Percentiles rank a stretch among this genome's conserved stretches.
These are phyloP conservation scores for Cymbopogon citratus DNA, from an alignment of 176 grass and related monocot genomes.

Conservation along the genomic window DNA sequence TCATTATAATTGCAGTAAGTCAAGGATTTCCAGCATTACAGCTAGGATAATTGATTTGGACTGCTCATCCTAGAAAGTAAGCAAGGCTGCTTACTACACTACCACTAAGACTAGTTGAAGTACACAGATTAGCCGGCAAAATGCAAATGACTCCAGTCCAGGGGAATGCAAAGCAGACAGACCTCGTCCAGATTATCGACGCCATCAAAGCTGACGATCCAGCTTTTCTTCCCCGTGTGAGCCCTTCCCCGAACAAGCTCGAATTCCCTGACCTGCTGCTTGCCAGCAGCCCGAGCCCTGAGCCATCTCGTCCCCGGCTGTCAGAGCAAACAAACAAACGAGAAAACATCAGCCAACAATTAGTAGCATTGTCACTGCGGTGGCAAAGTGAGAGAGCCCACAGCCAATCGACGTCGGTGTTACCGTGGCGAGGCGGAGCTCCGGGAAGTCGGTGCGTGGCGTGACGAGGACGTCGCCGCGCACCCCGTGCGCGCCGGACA, in stretches of 20 bases:
- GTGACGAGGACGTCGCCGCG: conserved; percentile 79
- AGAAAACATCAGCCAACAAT: neutral
- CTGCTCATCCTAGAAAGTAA: neutral
- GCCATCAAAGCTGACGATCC: conserved; percentile 82
- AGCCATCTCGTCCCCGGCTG: conserved; percentile 89
- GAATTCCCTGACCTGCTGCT: conserved; percentile 52
- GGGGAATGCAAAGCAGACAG: neutral
- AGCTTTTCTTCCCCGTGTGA: conserved; percentile 72
- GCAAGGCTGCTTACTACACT: neutral
- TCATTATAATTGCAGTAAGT: neutral
- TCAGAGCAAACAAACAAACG: conserved; percentile 4
- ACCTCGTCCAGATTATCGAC: conserved; percentile 74
- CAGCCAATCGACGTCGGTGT: neutral
- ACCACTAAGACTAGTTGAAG: neutral
- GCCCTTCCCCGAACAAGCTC: conserved; percentile 58
- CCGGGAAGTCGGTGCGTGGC: conserved; percentile 78
- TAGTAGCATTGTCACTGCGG: neutral
- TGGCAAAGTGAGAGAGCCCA: neutral
- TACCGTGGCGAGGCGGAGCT: conserved; percentile 79
- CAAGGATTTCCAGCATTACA: neutral
- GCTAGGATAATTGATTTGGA: neutral
- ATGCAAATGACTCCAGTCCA: neutral
- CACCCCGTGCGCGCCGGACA: conserved; percentile 64
- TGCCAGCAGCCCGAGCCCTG: conserved; percentile 54
- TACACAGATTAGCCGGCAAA: neutral